A percentile compares a stretch with the other conserved stretches of the same genome.
Evolutionary conservation across 176 grass and related monocot genomes (phyloP).

Genomic region (Lolium rigidum): DNA sequence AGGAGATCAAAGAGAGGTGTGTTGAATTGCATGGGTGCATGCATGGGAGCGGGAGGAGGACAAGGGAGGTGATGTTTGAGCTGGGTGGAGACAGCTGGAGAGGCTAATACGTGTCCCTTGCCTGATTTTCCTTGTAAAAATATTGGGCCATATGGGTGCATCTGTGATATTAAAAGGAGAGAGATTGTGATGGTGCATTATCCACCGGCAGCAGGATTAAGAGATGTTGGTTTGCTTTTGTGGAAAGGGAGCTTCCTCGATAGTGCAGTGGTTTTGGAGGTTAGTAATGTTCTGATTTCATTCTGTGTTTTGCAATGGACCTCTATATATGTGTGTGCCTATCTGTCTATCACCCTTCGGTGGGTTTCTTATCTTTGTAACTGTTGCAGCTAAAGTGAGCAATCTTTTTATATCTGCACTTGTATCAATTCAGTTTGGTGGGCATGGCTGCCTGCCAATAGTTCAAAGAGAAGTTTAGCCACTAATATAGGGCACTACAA

Average conservation of each 20-base stretch:
- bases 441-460: background rate
- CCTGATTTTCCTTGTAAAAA: background rate
- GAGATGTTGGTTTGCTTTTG: conserved; percentile 43
- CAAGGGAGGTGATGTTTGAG: conserved; percentile 29
- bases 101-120: conserved; percentile 45
- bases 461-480: no score
- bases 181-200: conserved; percentile 40
- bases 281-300: background rate
- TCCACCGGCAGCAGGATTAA: conserved; percentile 51
- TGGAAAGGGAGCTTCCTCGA: conserved; percentile 44
- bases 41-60: conserved; percentile 39
- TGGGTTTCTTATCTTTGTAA: background rate
- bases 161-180: conserved; percentile 1
- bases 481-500: no score
- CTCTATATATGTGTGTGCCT: background rate
- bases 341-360: background rate
- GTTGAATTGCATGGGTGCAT: conserved; percentile 46
- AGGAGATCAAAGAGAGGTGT: background rate
- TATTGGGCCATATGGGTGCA: background rate
- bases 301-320: background rate
- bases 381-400: background rate
- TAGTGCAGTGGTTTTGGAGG: conserved; percentile 26
- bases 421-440: background rate
- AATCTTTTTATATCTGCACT: background rate
- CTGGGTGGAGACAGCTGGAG: conserved; percentile 63